Evolutionary conservation across 495 filamentous ascomycete genomes (phyloP).

Genomic region (Neurospora sp.): DNA sequence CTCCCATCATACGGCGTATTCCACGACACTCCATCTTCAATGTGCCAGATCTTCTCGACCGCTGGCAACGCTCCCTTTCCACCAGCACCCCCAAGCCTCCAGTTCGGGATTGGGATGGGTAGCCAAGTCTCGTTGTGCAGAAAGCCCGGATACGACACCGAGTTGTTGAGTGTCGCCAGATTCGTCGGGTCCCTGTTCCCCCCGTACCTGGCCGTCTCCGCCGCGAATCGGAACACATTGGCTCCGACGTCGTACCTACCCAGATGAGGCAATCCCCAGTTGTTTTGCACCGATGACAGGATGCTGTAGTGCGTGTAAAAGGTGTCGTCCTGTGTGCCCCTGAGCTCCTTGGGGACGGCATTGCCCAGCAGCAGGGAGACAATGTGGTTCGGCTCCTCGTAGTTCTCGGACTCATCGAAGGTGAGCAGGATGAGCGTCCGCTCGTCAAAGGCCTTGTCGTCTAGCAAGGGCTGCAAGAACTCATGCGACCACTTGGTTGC

Average conservation of each 20-base stretch:
- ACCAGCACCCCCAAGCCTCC: conserved; percentile 33
- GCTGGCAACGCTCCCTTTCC: conserved; percentile 24
- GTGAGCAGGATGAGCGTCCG: conserved; percentile 56
- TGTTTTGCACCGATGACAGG: conserved; percentile 52
- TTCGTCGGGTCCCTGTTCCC: conserved; percentile 48
- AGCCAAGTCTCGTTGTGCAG: conserved; percentile 28
- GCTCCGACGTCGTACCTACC: conserved; percentile 65
- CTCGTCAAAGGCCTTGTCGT: conserved; percentile 48
- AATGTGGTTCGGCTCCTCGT: conserved; percentile 46
- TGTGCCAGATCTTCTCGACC: conserved; percentile 23
- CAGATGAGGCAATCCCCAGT: conserved; percentile 57
- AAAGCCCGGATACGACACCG: conserved; percentile 51
- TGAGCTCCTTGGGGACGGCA: conserved; percentile 45
- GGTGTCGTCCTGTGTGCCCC: conserved; percentile 51
- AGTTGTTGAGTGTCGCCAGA: conserved; percentile 49
- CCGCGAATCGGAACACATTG: conserved; percentile 54
- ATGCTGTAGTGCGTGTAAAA: conserved; percentile 67
- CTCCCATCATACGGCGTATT: conserved; percentile 39
- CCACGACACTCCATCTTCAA: conserved; percentile 2
- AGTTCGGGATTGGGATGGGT: conserved; percentile 34
- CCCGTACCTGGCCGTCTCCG: conserved; percentile 45
- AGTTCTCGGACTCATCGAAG: conserved; percentile 54
- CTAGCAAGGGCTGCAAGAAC: conserved; percentile 50
- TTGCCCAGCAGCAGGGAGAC: conserved; percentile 54
- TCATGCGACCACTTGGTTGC: conserved; percentile 47